Conservation (phyloP, 257 asterid genomes). For the Solanum paucissectum region DNA sequence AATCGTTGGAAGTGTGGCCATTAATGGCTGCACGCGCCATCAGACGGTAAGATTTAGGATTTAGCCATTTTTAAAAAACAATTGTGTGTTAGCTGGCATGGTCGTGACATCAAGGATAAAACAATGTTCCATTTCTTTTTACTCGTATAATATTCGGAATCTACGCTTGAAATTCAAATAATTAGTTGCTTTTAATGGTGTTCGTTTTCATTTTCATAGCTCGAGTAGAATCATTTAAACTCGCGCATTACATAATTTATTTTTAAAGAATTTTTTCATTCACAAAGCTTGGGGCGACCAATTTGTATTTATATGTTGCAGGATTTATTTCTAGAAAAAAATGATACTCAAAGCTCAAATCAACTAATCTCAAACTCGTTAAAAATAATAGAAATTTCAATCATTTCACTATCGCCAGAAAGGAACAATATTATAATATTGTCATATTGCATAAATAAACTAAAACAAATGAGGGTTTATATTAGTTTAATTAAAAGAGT, state of each 20-base stretch:
- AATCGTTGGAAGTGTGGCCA: neutral
- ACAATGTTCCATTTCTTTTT: neutral
- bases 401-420: neutral
- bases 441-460: neutral
- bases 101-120: neutral
- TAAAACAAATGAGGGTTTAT: neutral
- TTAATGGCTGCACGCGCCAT: conserved; percentile 4
- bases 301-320: neutral
- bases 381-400: neutral
- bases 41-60: neutral
- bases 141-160: no score
- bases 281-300: fast-evolving
- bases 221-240: neutral
- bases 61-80: neutral
- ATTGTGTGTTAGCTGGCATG: neutral
- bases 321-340: neutral
- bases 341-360: neutral
- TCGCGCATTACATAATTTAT: neutral
- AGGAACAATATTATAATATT: neutral
- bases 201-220: no score
- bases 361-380: no score
- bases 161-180: no score
- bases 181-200: no score
- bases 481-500: neutral
- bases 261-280: no score